Percentiles rank a stretch among this genome's conserved stretches.
phyloP scores from a whole-genome alignment of 768 basidiomycete genomes.

The Gautieria morchelliformis region DNA sequence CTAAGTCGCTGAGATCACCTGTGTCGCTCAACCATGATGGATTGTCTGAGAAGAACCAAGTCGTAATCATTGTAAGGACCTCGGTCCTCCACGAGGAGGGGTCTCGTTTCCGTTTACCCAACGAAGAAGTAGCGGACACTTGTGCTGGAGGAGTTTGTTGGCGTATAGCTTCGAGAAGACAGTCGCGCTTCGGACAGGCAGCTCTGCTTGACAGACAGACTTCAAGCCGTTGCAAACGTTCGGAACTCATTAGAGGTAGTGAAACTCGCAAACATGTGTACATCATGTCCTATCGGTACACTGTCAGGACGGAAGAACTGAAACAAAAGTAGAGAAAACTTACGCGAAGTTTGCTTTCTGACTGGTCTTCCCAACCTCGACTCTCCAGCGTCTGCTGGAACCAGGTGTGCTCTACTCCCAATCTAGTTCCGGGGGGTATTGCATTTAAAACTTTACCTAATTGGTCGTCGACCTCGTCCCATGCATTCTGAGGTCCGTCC shows the following conservation, averaged over 20 bases:
- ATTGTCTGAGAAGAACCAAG: conserved; percentile 29
- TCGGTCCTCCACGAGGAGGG: not conserved
- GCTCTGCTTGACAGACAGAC: not conserved
- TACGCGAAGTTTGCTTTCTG: conserved; percentile 7
- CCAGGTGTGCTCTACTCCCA: conserved; percentile 9
- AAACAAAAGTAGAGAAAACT: not conserved
- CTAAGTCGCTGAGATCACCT: conserved; percentile 27
- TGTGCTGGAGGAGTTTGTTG: not conserved
- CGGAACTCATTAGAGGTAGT: not conserved
- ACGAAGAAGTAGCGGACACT: not conserved
- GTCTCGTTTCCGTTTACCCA: conserved; percentile 3
- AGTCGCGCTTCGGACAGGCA: not conserved
- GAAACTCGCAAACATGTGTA: not conserved
- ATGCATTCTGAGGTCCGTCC: conserved; percentile 29
- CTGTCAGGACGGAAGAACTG: not conserved
- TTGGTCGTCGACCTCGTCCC: conserved; percentile 26
- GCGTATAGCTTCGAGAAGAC: not conserved
- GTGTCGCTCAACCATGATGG: conserved; percentile 52
- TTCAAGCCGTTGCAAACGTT: not conserved
- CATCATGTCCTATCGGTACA: not conserved
- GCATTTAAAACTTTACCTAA: not conserved
- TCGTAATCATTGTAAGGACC: not conserved
- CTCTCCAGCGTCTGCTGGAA: conserved; percentile 30
- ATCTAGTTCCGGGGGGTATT: not conserved
- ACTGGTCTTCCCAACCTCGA: conserved; percentile 29